A percentile compares a stretch with the other conserved stretches of the same genome.
Evolutionary conservation across 139 green algal genomes (phyloP).

Genomic region (Micractinium sp.): DNA sequence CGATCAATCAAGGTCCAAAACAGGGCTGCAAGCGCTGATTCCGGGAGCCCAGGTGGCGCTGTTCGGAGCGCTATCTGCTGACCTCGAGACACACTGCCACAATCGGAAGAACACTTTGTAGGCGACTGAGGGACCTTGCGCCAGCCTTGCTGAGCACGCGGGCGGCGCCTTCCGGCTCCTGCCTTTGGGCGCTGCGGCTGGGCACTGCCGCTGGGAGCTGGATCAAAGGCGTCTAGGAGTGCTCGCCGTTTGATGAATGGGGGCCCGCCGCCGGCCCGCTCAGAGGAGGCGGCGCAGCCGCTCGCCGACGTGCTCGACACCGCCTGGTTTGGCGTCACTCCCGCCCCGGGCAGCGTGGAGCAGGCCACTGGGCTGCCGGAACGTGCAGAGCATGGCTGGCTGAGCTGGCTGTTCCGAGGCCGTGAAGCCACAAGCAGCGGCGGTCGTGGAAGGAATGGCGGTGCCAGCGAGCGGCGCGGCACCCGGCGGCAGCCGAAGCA

Average conservation of each 20-base stretch:
- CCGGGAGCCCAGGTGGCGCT: no score
- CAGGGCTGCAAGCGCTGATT: no score
- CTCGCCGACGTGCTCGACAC: neutral
- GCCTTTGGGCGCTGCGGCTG: no score
- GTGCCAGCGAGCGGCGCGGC: neutral
- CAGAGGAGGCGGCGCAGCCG: neutral
- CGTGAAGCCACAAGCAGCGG: neutral
- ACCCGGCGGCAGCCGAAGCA: neutral
- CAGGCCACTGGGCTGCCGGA: neutral
- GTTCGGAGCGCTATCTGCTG: no score
- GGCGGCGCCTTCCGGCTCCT: no score
- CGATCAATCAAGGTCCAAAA: no score
- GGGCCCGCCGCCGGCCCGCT: neutral
- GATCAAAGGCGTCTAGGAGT: neutral
- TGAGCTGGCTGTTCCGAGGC: constrained; percentile 22
- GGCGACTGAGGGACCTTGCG: no score
- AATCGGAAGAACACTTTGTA: no score
- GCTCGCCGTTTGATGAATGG: constrained; percentile 3
- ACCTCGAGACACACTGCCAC: no score
- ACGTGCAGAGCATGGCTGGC: neutral
- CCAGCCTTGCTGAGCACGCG: no score
- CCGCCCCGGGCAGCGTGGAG: neutral
- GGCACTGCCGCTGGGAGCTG: no score
- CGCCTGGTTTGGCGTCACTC: neutral
- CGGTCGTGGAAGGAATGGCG: neutral